Percentiles rank a stretch among this genome's conserved stretches.
phyloP scores from a whole-genome alignment of 805 yeast genomes.

The Schwanniomyces polymorphus region DNA sequence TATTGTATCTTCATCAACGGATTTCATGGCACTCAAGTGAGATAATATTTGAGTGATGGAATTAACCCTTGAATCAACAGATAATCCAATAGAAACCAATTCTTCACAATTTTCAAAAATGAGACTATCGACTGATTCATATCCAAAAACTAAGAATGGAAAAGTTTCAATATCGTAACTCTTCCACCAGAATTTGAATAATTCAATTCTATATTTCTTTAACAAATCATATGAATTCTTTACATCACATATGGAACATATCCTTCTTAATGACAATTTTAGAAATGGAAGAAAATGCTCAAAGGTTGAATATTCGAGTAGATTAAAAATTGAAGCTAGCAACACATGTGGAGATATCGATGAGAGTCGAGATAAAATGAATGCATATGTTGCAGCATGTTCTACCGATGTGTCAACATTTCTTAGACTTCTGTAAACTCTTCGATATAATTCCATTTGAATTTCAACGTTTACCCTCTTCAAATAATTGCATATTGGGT shows the following conservation, averaged over 20 bases:
- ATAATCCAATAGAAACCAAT: slow-evolving; percentile 36
- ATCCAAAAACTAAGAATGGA: slow-evolving; percentile 44
- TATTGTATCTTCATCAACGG: slow-evolving; percentile 14
- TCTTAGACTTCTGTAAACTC: slow-evolving; percentile 25
- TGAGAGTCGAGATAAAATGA: slow-evolving; percentile 33
- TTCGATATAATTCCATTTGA: slow-evolving; percentile 28
- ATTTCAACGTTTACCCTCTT: slow-evolving; percentile 2
- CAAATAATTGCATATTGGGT: slow-evolving; percentile 10
- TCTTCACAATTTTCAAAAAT: slow-evolving; percentile 30
- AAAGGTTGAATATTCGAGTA: slow-evolving; percentile 41
- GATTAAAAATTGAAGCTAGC: slow-evolving; percentile 36
- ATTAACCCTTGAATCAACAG: slow-evolving; percentile 5
- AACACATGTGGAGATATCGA: slow-evolving; percentile 26
- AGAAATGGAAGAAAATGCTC: slow-evolving; percentile 30
- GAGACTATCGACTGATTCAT: slow-evolving; percentile 26
- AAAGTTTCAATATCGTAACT: slow-evolving; percentile 31
- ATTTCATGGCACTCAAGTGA: slow-evolving; percentile 13
- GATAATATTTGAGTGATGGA: slow-evolving; percentile 4
- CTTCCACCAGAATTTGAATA: slow-evolving; percentile 47
- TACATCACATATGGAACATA: slow-evolving; percentile 17
- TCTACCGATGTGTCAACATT: slow-evolving; percentile 41
- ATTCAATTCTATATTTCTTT: slow-evolving; percentile 25
- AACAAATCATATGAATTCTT: slow-evolving; percentile 21
- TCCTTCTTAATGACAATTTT: slow-evolving; percentile 17
- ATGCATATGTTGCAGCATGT: slow-evolving; percentile 34